These are phyloP conservation scores for Gnomoniopsis sp. DNA, from an alignment of 2,329 filamentous ascomycete species.

Conservation along the genomic window DNA sequence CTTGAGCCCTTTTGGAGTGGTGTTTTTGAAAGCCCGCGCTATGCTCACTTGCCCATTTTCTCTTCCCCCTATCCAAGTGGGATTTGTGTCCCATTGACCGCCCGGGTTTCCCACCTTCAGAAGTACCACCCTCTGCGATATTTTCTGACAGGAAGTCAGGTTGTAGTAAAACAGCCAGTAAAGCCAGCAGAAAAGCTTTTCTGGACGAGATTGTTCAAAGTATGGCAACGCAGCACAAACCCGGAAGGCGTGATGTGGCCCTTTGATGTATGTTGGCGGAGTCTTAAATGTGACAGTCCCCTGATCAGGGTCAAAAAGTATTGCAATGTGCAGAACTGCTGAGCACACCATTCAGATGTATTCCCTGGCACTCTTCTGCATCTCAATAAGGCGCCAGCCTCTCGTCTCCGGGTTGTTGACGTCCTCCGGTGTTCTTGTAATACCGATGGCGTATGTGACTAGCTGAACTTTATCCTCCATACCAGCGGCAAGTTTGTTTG, in stretches of 20 bases:
- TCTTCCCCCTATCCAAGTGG: background rate
- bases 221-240: background rate
- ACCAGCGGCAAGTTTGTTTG: constrained; percentile 82
- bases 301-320: too few species aligned
- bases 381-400: constrained; percentile 95
- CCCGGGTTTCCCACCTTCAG: background rate
- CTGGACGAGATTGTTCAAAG: background rate
- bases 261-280: background rate
- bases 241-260: background rate
- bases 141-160: constrained; percentile 9
- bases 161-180: constrained; percentile 1
- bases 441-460: constrained; percentile 95
- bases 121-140: background rate
- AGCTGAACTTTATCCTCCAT: constrained; percentile 99
- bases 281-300: background rate
- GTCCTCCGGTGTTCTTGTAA: constrained; percentile 90
- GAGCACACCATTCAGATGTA: constrained; percentile 49
- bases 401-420: constrained; percentile 95
- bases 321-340: background rate
- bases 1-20: constrained; percentile 16
- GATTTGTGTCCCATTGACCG: background rate
- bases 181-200: background rate
- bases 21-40: constrained; percentile 18
- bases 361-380: constrained; percentile 97
- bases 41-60: background rate